Base-by-base conservation (phyloP, 1,139 yeast genomes). In the Hanseniaspora sp. region DNA sequence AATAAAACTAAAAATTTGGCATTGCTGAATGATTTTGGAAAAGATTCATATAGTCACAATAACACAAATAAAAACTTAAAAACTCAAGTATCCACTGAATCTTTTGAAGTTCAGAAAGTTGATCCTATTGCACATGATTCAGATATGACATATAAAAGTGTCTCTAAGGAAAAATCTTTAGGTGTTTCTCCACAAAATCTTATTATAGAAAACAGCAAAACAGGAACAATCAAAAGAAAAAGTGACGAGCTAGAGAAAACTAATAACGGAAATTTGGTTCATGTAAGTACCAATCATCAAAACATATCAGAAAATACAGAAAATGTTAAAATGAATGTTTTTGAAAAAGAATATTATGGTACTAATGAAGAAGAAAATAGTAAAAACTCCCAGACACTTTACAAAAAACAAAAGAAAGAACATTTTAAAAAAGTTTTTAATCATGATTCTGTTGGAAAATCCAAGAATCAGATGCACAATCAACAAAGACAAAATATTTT, bases 101-200 rank as follows among this genome's bases (percentile, higher is more conserved):
- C 40, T 37, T 37, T 37, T 37, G 40, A 37, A 11, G 23, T 23
- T 23, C 29, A 43, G 3, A 17, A 31, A 11, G 15, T 23, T 11
- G 46, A 15, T 5, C 38, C 11, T 17, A 30, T 5, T 12, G 46
- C 31, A 1, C 8, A 31, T 17, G 23, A 23, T 7, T 7, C n/a
- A 37, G 9, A 37, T 7, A 15, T n/a, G 11, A 9, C 15, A 28
- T 12, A 31, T 17, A 47, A 48, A 41, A 48, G 52, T 31, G 9
- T 40, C 5, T 41, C 52, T n/a, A 15, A 48, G 33, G 52, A 48
- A 34, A 48, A 41, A 41, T 48, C 52, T 1, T 7, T 31, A 17
- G 52, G 46, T 9, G 28, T 39, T 9, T 28, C 42, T 17, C 42
- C 42, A 18, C 42, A 39, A 18, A 28, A 39, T 7, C 9, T 8